Conservation (phyloP, 73 alveolate genomes). For the Urostyla sp. region DNA sequence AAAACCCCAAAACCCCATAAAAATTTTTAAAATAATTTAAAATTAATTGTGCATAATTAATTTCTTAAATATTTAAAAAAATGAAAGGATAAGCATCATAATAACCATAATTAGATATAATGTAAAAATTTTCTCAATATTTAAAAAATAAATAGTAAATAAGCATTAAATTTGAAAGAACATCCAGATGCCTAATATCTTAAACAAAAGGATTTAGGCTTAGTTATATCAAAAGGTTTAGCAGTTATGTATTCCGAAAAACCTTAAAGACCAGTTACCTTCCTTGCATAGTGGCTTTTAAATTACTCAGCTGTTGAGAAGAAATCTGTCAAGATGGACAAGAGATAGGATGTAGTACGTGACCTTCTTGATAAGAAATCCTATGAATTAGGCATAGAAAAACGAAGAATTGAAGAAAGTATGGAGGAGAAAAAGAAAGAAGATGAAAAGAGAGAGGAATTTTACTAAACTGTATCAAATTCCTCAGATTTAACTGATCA, state of each 20-base stretch:
- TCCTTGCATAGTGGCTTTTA: slow-evolving; percentile 92
- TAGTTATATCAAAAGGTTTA: slow-evolving; percentile 83
- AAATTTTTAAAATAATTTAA: too few relatives aligned
- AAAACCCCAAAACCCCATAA: too few relatives aligned
- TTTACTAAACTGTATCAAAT: slow-evolving; percentile 25
- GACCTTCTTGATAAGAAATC: slow-evolving; percentile 20
- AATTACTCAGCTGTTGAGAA: slow-evolving; percentile 77
- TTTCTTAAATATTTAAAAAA: too few relatives aligned
- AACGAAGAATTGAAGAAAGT: slow-evolving; percentile 11
- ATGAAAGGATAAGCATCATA: too few relatives aligned
- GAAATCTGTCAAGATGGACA: not conserved
- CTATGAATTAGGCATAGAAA: slow-evolving; percentile 9
- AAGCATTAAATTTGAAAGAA: too few relatives aligned
- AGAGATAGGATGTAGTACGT: not conserved
- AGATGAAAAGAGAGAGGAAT: slow-evolving; percentile 13
- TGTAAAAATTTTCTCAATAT: too few relatives aligned
- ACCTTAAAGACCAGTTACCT: slow-evolving; percentile 92
- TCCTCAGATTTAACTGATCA: slow-evolving; percentile 76
- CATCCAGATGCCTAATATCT: slow-evolving; percentile 65
- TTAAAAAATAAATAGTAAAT: too few relatives aligned
- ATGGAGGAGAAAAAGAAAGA: slow-evolving; percentile 31
- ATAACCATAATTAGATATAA: too few relatives aligned
- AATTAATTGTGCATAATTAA: too few relatives aligned
- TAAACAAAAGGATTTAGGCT: slow-evolving; percentile 71
- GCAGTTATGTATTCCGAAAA: slow-evolving; percentile 82